These are phyloP conservation scores for Lactarius hengduanensis DNA, from an alignment of 768 basidiomycete genomes.

Conservation along the genomic window DNA sequence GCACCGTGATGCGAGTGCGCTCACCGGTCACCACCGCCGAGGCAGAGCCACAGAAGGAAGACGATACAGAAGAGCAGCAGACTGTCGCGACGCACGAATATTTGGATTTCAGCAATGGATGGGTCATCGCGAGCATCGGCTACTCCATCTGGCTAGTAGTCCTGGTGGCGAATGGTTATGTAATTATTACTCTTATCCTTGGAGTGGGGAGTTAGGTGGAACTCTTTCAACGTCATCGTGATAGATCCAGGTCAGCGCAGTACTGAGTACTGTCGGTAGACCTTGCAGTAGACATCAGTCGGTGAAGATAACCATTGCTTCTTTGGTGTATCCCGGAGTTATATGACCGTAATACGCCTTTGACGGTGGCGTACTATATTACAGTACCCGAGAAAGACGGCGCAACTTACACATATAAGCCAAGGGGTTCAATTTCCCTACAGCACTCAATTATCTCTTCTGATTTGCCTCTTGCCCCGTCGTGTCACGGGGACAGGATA, in stretches of 20 bases:
- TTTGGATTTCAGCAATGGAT: slow-evolving; percentile 66
- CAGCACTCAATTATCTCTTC: slow-evolving; percentile 6
- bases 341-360: background rate
- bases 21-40: background rate
- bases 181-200: slow-evolving; percentile 57
- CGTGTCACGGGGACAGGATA: slow-evolving; percentile 31
- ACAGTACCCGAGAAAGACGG: background rate
- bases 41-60: background rate
- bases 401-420: background rate
- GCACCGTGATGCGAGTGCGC: slow-evolving; percentile 64
- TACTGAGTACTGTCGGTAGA: background rate
- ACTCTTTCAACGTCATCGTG: background rate
- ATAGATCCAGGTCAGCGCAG: background rate
- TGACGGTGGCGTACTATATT: background rate
- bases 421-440: background rate
- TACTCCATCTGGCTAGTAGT: slow-evolving; percentile 63
- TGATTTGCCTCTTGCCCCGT: background rate
- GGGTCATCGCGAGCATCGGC: slow-evolving; percentile 49
- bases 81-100: slow-evolving; percentile 32
- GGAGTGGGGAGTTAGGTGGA: slow-evolving; percentile 34
- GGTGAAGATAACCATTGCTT: background rate
- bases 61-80: slow-evolving; percentile 29
- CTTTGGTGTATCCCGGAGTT: background rate
- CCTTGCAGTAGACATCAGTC: background rate
- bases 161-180: slow-evolving; percentile 72